These are phyloP conservation scores for Blastobotrys arbuscula DNA, from an alignment of 1,139 yeast species.

Conservation along the genomic window DNA sequence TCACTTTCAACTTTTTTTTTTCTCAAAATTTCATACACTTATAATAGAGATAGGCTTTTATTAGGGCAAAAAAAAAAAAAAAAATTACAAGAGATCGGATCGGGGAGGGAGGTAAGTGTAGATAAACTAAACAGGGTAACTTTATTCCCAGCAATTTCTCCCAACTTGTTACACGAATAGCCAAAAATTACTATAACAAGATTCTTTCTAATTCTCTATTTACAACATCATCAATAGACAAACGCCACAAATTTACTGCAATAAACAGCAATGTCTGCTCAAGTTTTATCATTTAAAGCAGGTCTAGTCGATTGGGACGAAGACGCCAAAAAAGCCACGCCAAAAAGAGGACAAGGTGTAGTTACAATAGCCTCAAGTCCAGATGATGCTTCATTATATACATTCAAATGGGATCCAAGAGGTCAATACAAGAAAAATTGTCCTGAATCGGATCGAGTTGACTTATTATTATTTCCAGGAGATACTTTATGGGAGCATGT, in stretches of 20 bases:
- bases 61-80: no score
- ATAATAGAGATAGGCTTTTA: no score
- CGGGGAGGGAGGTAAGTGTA: no score
- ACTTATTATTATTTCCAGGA: constrained; percentile 82
- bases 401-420: constrained; percentile 58
- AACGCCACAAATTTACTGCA: background rate
- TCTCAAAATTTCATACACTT: no score
- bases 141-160: no score
- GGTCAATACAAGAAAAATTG: constrained; percentile 29
- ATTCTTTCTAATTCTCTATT: background rate
- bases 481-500: constrained; percentile 82
- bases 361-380: constrained; percentile 61
- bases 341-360: constrained; percentile 70
- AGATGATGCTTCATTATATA: constrained; percentile 49
- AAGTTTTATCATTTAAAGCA: constrained; percentile 63
- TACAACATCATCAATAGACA: background rate
- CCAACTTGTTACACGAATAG: no score
- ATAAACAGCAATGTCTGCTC: constrained; percentile 1
- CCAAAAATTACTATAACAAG: background rate
- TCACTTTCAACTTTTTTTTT: no score
- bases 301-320: constrained; percentile 77
- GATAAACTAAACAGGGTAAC: no score
- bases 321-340: constrained; percentile 64
- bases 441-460: constrained; percentile 43
- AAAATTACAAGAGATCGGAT: background rate